phyloP scores from a whole-genome alignment of 108 stramenopile species.

The Epithemia pelagica region DNA sequence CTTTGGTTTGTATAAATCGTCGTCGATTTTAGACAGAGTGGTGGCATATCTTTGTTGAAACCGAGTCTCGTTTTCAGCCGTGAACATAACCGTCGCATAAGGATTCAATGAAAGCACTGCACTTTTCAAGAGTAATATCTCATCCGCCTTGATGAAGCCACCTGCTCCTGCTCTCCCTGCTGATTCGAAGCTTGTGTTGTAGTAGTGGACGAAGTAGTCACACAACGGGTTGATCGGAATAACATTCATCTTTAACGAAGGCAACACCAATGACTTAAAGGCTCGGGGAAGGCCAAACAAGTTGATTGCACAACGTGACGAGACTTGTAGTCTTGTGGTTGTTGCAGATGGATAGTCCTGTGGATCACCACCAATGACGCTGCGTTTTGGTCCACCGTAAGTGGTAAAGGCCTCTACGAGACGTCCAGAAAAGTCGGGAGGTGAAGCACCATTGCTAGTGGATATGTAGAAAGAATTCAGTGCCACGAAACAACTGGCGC shows the following conservation, averaged over 20 bases:
- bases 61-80: conserved; percentile 25
- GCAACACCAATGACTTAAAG: conserved; percentile 27
- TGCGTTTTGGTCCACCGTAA: too few relatives aligned
- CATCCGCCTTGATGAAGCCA: conserved; percentile 15
- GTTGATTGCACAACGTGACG: conserved; percentile 12
- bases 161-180: conserved; percentile 2
- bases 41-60: conserved; percentile 11
- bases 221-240: conserved; percentile 25
- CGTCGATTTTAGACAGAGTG: not conserved
- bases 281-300: conserved; percentile 23
- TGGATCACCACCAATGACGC: too few relatives aligned
- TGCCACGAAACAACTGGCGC: not conserved
- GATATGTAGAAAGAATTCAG: not conserved
- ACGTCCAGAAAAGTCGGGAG: too few relatives aligned
- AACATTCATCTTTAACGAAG: conserved; percentile 23
- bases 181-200: conserved; percentile 9
- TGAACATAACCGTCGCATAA: conserved; percentile 18
- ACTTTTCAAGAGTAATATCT: conserved; percentile 26
- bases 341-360: too few relatives aligned
- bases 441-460: too few relatives aligned
- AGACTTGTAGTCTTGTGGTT: too few relatives aligned
- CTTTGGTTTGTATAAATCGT: not conserved
- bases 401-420: too few relatives aligned
- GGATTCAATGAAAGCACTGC: conserved; percentile 11
- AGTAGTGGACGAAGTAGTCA: conserved; percentile 31